phyloP scores from a whole-genome alignment of 169 alveolate genomes.

The Cryptosporidium bovis region DNA sequence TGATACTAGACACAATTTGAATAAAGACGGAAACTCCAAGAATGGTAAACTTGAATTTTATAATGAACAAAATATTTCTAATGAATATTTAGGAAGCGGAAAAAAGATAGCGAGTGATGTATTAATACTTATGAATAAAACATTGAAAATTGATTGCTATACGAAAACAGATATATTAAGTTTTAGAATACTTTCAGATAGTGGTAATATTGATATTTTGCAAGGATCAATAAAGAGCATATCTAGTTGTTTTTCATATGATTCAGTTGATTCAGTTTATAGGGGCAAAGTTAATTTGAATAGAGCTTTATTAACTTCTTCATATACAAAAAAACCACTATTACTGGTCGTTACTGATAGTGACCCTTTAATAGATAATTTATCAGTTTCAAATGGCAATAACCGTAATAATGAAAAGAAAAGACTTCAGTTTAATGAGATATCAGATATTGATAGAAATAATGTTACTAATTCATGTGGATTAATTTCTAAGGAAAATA shows the following conservation, averaged over 20 bases:
- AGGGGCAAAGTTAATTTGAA: conserved; percentile 39
- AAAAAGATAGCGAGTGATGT: conserved; percentile 17
- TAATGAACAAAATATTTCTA: neutral
- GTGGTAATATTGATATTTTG: neutral
- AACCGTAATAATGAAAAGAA: conserved; percentile 7
- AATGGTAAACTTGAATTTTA: neutral
- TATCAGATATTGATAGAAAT: neutral
- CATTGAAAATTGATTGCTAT: conserved; percentile 35
- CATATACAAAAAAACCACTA: conserved; percentile 45
- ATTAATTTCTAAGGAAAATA: neutral
- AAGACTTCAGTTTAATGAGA: neutral
- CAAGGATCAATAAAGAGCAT: conserved; percentile 65
- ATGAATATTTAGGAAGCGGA: neutral
- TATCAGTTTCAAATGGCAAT: conserved; percentile 22
- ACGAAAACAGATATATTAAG: conserved; percentile 43
- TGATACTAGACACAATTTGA: neutral
- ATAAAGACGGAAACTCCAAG: neutral
- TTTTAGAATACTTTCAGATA: conserved; percentile 26
- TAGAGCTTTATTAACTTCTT: conserved; percentile 48
- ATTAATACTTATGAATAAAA: conserved; percentile 32
- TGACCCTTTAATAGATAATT: conserved; percentile 27
- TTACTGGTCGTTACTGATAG: conserved; percentile 33
- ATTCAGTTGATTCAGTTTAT: conserved; percentile 25
- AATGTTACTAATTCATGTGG: neutral
- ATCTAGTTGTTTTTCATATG: conserved; percentile 17